Evolutionary conservation across 768 basidiomycete species (phyloP), one percentile per base, ranked within the genome.

Genomic region (Boletus sensibilis): DNA sequence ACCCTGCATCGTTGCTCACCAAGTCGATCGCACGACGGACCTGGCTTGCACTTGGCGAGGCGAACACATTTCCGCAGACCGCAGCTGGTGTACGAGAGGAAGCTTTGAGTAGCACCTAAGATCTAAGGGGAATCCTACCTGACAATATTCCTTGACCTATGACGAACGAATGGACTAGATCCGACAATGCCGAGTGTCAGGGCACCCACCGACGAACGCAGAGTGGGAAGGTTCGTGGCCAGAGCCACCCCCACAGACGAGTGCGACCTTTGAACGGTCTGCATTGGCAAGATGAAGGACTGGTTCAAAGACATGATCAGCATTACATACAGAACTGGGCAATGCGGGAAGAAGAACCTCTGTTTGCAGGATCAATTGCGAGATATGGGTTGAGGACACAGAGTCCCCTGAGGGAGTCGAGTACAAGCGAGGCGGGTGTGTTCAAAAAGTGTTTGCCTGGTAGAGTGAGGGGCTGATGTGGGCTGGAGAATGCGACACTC

Each of bases 201-300:
- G 20, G 21, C 41, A 68, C 79, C 60, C 59, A 87, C 92, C 94
- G n/a, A 96, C 93, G 63, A 90, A 94, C 2, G 84, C 90, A 5
- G 91, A 83, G 72, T 94, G 93, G 16, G 93, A 83, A 8, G 95
- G 95, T 65, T 97, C 95, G 67, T 97, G 95, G 5, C 95, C 91
- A 25, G 87, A 84, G 33, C 92, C 92, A 6, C 92, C 92, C 10
- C 92, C 92, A 64, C 88, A 92, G 63, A 94, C 77, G 14, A 94
- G 75, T 3, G 88, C 82, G 41, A 94, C 92, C 66, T 84, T 85
- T 23, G 81, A 79, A 53, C 74, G 79, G 68, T 88, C 82, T 33
- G 72, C 79, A n/a, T 73, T 61, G 25, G 81, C 74, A 50, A 83
- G 72, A 64, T 87, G 84, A 40, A 92, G 78, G 52, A 90, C 91